These are phyloP conservation scores for Aspergillus conjunctus DNA, from an alignment of 495 filamentous ascomycete genomes.

Conservation along the genomic window DNA sequence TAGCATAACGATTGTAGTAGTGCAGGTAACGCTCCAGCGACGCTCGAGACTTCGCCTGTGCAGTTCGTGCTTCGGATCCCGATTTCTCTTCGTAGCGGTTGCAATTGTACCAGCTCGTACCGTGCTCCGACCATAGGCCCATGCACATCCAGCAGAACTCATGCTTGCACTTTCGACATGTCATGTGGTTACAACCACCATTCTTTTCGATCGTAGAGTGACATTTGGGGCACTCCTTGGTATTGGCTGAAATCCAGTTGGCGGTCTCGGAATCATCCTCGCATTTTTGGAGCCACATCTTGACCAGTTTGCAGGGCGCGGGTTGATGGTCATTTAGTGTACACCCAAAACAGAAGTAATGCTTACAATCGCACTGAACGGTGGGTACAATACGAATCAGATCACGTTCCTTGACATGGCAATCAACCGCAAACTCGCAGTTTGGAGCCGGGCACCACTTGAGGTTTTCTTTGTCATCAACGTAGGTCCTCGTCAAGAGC, in stretches of 20 bases:
- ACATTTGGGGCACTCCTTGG: slow-evolving; percentile 96
- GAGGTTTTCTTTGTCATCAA: slow-evolving; percentile 91
- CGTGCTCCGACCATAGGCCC: slow-evolving; percentile 97
- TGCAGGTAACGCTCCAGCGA: slow-evolving; percentile 93
- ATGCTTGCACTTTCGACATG: slow-evolving; percentile 95
- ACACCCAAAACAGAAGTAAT: slow-evolving; percentile 96
- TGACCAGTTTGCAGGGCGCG: slow-evolving; percentile 86
- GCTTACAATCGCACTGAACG: slow-evolving; percentile 78
- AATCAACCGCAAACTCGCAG: slow-evolving; percentile 90
- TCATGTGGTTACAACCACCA: slow-evolving; percentile 99
- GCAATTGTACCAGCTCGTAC: slow-evolving; percentile 99
- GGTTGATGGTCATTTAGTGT: slow-evolving; percentile 90
- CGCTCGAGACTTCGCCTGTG: slow-evolving; percentile 84
- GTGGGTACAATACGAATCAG: slow-evolving; percentile 84
- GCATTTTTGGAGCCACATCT: slow-evolving; percentile 97
- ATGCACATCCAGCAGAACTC: slow-evolving; percentile 99
- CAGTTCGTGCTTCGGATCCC: slow-evolving; percentile 83
- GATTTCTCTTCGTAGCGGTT: slow-evolving; percentile 96
- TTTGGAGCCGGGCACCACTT: slow-evolving; percentile 98
- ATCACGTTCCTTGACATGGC: slow-evolving; percentile 80
- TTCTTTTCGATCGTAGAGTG: slow-evolving; percentile 98
- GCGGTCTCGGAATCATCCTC: slow-evolving; percentile 98
- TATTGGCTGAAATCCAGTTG: slow-evolving; percentile 99
- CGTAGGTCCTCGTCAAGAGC: slow-evolving; percentile 89
- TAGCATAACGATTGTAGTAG: slow-evolving; percentile 98